Conservation (phyloP, 2,329 filamentous ascomycete genomes). For the Pleurostoma richardsiae region DNA sequence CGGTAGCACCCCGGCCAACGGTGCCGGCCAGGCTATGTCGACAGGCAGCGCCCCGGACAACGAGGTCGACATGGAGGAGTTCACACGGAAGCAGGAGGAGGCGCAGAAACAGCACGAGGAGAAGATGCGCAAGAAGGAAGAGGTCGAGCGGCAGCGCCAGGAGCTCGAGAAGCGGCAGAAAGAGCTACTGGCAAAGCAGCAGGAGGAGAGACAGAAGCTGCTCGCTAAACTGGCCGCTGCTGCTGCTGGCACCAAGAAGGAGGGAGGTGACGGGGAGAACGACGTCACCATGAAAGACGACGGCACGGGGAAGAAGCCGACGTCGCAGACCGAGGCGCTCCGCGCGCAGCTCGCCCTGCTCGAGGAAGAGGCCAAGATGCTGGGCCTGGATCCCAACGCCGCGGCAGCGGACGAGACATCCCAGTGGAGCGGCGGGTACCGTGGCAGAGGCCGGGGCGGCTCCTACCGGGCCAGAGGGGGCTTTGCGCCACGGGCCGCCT, state of each 20-base stretch:
- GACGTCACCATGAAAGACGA: slow-evolving; percentile 6
- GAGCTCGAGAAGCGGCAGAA: slow-evolving; percentile 62
- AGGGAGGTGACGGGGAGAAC: slow-evolving; percentile 5
- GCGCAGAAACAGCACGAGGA: slow-evolving; percentile 66
- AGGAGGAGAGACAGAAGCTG: slow-evolving; percentile 58
- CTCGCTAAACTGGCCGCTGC: slow-evolving; percentile 49
- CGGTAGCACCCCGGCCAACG: slow-evolving; percentile 13
- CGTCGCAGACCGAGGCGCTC: slow-evolving; percentile 57
- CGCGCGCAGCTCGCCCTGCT: slow-evolving; percentile 67
- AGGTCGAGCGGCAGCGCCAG: slow-evolving; percentile 55
- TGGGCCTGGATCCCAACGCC: slow-evolving; percentile 61
- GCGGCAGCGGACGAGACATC: slow-evolving; percentile 30
- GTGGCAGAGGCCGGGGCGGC: slow-evolving; percentile 31
- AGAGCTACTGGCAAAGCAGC: slow-evolving; percentile 57
- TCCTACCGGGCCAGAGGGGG: slow-evolving; percentile 18
- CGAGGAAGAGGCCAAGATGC: slow-evolving; percentile 64
- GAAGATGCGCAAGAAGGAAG: slow-evolving; percentile 55
- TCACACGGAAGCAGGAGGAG: slow-evolving; percentile 64
- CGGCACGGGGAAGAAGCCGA: slow-evolving; percentile 19
- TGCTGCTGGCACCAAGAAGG: slow-evolving; percentile 30
- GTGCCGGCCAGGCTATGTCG: slow-evolving; percentile 1
- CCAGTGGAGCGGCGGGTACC: slow-evolving; percentile 30
- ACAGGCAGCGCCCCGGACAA: slow-evolving; percentile 28
- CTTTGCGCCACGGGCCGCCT: slow-evolving; percentile 22
- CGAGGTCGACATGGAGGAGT: slow-evolving; percentile 65